Base-by-base conservation (phyloP, 2,329 filamentous ascomycete species). In the Colletotrichum nymphaeae region DNA sequence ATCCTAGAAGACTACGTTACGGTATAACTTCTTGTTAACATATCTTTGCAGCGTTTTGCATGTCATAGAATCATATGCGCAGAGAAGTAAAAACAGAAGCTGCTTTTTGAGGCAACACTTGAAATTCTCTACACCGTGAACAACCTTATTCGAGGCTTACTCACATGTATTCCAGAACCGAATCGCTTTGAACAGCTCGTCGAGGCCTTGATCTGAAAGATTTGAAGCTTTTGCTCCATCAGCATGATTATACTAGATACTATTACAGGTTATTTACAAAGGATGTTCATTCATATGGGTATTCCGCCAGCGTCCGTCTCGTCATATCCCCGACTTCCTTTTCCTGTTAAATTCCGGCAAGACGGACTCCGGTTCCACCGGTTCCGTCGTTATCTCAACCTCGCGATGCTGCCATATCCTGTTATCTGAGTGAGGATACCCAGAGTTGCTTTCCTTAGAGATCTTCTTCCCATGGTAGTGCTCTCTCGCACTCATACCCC, bases 351-450 rank as follows among this genome's bases (percentile, higher is more conserved):
- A 30, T 14, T 66, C 67, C 0, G 53, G 56, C 35, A 73, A 14
- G 55, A 73, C 37, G 0, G 71, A 73, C 24, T 73, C 71, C 11
- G 71, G 71, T 55, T 73, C 71, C 7, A 73, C 71, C 2, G 71
- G 71, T n/a, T 73, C 71, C 49, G 71, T 73, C 19, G 71, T 73
- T 11, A 73, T 24, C 37, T 73, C 71, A 14, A 73, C 67, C 28
- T 73, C 71, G 9, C 71, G 67, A 37, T 71, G 71, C 24, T 73
- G 71, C 71, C 71, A 71, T 19, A 73, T 73, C 11, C 49, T 70
- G 35, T 73, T 73, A 49, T 62, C 62, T 42, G 63, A 32, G 2
- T 73, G 71, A 11, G 70, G 67, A 2, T 66, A 66, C 2, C 26
- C 14, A 11, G 53, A 30, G 11, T 35, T 58, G 14, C 12, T 26